phyloP scores from a whole-genome alignment of 257 asterid genomes.

The Leptodermis oblonga region DNA sequence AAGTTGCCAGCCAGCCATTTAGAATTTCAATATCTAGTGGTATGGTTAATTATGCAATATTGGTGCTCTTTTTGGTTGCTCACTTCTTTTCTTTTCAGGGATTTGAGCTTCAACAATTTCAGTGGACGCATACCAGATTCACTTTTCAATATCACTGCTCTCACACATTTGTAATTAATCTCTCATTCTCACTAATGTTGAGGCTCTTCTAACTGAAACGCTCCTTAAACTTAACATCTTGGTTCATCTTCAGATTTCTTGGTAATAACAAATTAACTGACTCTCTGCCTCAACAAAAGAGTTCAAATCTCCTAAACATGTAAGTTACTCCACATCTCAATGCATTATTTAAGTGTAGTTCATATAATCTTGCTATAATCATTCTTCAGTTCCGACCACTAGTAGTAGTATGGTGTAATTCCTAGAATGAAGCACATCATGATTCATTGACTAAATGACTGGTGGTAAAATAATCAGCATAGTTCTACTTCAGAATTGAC shows the following conservation, averaged over 20 bases:
- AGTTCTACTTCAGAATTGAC: neutral
- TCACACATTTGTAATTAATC: conserved; percentile 46
- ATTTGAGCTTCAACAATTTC: conserved; percentile 86
- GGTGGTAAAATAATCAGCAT: too few relatives aligned
- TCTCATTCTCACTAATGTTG: neutral
- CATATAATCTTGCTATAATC: neutral
- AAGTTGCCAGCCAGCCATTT: neutral
- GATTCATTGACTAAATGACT: too few relatives aligned
- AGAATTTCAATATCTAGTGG: neutral
- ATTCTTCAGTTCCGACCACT: too few relatives aligned
- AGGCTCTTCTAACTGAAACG: neutral
- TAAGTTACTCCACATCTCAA: conserved; percentile 20
- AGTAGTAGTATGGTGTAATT: too few relatives aligned
- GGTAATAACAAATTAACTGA: conserved; percentile 72
- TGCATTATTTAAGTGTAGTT: neutral
- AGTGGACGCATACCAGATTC: conserved; percentile 50
- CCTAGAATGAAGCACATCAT: too few relatives aligned
- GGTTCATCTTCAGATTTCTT: conserved; percentile 57
- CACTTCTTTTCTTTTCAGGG: conserved; percentile 44
- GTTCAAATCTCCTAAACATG: conserved; percentile 44
- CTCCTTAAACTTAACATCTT: neutral
- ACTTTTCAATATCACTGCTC: conserved; percentile 48
- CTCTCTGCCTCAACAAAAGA: conserved; percentile 46
- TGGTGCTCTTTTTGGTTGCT: neutral
- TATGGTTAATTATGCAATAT: neutral